Percentiles rank a stretch among this genome's conserved stretches.
Evolutionary conservation across 306 rosid genomes (phyloP).

Genomic region (cucumber (Cucumis sativus)): Cucumber_9930_V3 NC_026656.2:15081001-15081500

Average conservation of each 20-base stretch:
- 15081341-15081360: conserved; percentile 21
- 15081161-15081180: background rate
- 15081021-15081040: too few species aligned
- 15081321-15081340: conserved; percentile 13
- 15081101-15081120: background rate
- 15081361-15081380: conserved; percentile 8
- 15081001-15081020: background rate
- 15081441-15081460: conserved; percentile 35
- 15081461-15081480: conserved; percentile 34
- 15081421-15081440: conserved; percentile 56
- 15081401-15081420: conserved; percentile 7
- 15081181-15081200: background rate
- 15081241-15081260: conserved; percentile 25
- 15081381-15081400: background rate
- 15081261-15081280: conserved; percentile 30
- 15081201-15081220: background rate
- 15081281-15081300: conserved; percentile 47
- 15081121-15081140: background rate
- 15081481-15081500: conserved; percentile 13
- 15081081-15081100: background rate
- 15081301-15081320: conserved; percentile 60
- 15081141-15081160: too few species aligned
- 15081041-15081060: background rate
- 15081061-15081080: background rate
- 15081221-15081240: conserved; percentile 30